These are phyloP conservation scores for Fusarium newnesense DNA, from an alignment of 2,329 filamentous ascomycete genomes.

Conservation along the genomic window DNA sequence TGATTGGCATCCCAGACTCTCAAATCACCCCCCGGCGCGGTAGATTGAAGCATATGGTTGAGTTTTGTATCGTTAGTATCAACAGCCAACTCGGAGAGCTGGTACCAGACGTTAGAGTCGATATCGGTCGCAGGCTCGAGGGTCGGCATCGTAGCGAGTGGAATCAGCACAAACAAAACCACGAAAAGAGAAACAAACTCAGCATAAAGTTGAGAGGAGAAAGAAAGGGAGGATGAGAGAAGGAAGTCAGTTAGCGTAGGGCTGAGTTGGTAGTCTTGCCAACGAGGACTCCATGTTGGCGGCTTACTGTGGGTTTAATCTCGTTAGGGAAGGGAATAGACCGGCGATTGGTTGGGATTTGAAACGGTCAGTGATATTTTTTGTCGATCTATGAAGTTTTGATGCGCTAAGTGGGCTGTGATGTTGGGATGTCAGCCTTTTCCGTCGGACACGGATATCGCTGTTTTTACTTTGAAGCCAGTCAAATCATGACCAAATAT, in stretches of 20 bases:
- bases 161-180: background rate
- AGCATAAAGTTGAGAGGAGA: background rate
- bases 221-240: background rate
- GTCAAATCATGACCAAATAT: too few species aligned
- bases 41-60: conserved; percentile 33
- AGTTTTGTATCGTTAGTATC: conserved; percentile 43
- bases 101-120: conserved; percentile 51
- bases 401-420: background rate
- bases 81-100: conserved; percentile 50
- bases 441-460: too few species aligned
- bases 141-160: conserved; percentile 4
- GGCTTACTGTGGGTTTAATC: conserved; percentile 4
- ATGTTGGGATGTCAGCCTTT: background rate
- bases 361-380: too few species aligned
- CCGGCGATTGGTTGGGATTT: background rate
- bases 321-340: background rate
- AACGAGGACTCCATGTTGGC: background rate
- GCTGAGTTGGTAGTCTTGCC: background rate
- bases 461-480: too few species aligned
- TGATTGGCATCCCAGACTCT: conserved; percentile 30
- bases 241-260: conserved; percentile 3
- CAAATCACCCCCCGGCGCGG: conserved; percentile 25
- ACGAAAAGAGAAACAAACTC: too few species aligned
- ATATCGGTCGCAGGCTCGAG: conserved; percentile 40
- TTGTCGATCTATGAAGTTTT: background rate